These are phyloP conservation scores for Globisporangium paroecandrum DNA, from an alignment of 352 stramenopile genomes.

Conservation along the genomic window DNA sequence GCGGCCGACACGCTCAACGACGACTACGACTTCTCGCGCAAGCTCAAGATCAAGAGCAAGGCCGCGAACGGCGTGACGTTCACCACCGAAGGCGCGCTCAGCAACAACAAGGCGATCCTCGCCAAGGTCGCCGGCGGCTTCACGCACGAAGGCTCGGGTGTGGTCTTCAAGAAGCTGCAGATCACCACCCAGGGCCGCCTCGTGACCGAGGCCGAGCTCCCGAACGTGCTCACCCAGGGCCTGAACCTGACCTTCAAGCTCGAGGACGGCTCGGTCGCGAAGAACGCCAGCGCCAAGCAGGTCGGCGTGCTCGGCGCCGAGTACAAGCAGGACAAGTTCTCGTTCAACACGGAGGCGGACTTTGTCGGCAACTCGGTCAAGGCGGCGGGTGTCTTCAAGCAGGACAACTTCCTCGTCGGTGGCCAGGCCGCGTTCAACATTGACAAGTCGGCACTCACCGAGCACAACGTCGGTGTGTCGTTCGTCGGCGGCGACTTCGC, in stretches of 20 bases:
- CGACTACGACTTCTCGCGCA: constrained; percentile 78
- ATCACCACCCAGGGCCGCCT: constrained; percentile 78
- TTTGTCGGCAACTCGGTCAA: constrained; percentile 72
- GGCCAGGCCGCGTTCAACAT: constrained; percentile 77
- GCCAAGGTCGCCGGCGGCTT: constrained; percentile 79
- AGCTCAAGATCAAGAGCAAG: constrained; percentile 84
- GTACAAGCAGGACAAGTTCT: constrained; percentile 75
- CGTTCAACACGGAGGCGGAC: constrained; percentile 72
- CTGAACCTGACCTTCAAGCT: constrained; percentile 84
- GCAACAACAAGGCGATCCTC: constrained; percentile 80
- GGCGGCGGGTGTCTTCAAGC: constrained; percentile 43
- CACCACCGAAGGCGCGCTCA: constrained; percentile 71
- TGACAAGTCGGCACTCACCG: constrained; percentile 71
- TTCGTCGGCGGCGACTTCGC: constrained; percentile 68
- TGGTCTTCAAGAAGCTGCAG: constrained; percentile 87
- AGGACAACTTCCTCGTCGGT: constrained; percentile 66
- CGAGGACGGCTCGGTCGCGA: constrained; percentile 75
- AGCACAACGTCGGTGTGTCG: constrained; percentile 77
- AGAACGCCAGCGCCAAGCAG: constrained; percentile 68
- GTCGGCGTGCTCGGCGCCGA: constrained; percentile 71
- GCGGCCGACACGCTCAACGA: constrained; percentile 68
- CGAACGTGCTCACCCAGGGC: constrained; percentile 70
- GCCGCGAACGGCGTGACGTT: constrained; percentile 70
- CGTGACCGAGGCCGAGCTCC: constrained; percentile 71
- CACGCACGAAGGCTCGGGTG: constrained; percentile 56